Percentiles rank a stretch among this genome's conserved stretches.
Evolutionary conservation across 192 early-diverging fungal genomes (phyloP).

Genomic region (Backusella tarrabulga): DNA sequence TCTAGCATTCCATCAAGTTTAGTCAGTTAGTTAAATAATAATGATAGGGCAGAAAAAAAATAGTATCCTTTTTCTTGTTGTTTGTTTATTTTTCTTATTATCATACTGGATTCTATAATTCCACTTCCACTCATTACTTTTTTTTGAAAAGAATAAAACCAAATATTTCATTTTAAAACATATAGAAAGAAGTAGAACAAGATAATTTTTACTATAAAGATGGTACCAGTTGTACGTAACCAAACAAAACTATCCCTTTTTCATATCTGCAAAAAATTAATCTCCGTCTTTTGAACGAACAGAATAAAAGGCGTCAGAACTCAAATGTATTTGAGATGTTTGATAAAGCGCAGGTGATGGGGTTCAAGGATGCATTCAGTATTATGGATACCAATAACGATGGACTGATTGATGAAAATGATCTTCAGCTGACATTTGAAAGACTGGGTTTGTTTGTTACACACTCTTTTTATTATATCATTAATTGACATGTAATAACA

Average conservation of each 20-base stretch:
- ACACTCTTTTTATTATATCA: background rate
- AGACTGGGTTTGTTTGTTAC: constrained; percentile 57
- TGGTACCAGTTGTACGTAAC: constrained; percentile 4
- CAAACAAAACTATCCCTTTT: background rate
- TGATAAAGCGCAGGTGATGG: constrained; percentile 91
- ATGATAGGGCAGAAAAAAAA: background rate
- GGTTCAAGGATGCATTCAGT: constrained; percentile 95
- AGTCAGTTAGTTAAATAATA: constrained; percentile 3
- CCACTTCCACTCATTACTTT: background rate
- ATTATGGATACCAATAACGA: constrained; percentile 94
- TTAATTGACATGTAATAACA: background rate
- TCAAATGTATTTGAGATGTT: constrained; percentile 99
- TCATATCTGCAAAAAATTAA: constrained; percentile 9
- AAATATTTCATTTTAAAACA: background rate
- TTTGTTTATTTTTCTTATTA: constrained; percentile 1
- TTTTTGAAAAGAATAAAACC: background rate
- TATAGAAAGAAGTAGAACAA: no score
- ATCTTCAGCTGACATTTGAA: constrained; percentile 85
- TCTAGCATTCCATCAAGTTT: background rate
- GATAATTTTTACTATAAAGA: background rate
- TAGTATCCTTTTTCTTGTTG: background rate
- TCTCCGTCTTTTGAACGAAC: constrained; percentile 35
- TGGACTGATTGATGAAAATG: constrained; percentile 90
- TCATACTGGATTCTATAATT: background rate
- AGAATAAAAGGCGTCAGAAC: constrained; percentile 89